Conservation (phyloP, 768 basidiomycete species). For the Steccherinum ochraceum region DNA sequence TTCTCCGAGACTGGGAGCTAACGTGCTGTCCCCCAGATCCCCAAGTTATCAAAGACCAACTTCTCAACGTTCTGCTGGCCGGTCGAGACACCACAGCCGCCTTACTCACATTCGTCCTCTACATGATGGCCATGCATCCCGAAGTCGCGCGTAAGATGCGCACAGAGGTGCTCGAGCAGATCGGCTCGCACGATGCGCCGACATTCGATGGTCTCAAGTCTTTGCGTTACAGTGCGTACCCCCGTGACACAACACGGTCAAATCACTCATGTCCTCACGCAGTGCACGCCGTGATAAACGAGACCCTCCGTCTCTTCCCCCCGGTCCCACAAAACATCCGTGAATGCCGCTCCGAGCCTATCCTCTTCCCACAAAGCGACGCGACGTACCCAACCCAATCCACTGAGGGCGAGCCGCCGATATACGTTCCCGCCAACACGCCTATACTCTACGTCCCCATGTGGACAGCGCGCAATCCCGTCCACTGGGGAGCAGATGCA, state of each 20-base stretch:
- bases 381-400: conserved; percentile 31
- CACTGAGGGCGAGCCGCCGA: conserved; percentile 27
- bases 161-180: conserved; percentile 52
- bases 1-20: neutral
- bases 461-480: conserved; percentile 59
- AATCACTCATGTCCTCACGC: conserved; percentile 8
- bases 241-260: conserved; percentile 3
- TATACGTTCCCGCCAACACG: conserved; percentile 55
- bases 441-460: conserved; percentile 55
- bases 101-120: conserved; percentile 61
- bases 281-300: conserved; percentile 77
- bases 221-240: conserved; percentile 57
- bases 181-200: conserved; percentile 41
- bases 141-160: conserved; percentile 47
- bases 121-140: conserved; percentile 64
- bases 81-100: conserved; percentile 75
- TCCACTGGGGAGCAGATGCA: conserved; percentile 71
- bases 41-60: conserved; percentile 65
- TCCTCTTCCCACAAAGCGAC: conserved; percentile 47
- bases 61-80: conserved; percentile 72
- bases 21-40: conserved; percentile 36
- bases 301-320: conserved; percentile 72
- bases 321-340: conserved; percentile 72
- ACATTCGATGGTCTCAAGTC: conserved; percentile 51
- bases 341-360: conserved; percentile 43